These are phyloP conservation scores for Sugiyamaella castrensis DNA, from an alignment of 1,139 yeast species.

Conservation along the genomic window DNA sequence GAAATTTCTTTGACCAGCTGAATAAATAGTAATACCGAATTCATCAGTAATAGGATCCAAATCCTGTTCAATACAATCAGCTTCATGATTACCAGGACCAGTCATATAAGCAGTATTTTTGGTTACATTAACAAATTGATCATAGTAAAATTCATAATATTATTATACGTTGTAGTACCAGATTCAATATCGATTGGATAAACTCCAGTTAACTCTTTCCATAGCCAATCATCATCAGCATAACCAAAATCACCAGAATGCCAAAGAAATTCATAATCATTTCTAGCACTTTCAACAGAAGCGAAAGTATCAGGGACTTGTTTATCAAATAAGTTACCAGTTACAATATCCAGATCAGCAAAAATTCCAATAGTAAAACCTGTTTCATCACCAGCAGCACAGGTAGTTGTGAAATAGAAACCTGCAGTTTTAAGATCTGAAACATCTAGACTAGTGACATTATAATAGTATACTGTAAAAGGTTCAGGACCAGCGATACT, in stretches of 20 bases:
- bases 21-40: conserved; percentile 24
- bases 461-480: conserved; percentile 33
- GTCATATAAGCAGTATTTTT: conserved; percentile 29
- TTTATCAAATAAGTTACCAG: conserved; percentile 20
- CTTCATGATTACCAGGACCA: conserved; percentile 34
- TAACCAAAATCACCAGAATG: conserved; percentile 33
- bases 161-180: conserved; percentile 12
- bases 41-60: conserved; percentile 14
- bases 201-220: conserved; percentile 23
- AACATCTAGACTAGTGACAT: conserved; percentile 21
- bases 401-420: conserved; percentile 20
- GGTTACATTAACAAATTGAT: conserved; percentile 28
- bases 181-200: conserved; percentile 15
- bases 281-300: conserved; percentile 9
- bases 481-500: conserved; percentile 29
- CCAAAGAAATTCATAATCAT: conserved; percentile 26
- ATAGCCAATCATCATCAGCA: conserved; percentile 32
- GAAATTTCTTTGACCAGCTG: conserved; percentile 31
- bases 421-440: conserved; percentile 1
- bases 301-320: conserved; percentile 18
- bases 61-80: conserved; percentile 27
- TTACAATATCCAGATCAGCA: conserved; percentile 28
- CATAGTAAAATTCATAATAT: conserved; percentile 25
- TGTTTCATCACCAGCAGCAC: conserved; percentile 16
- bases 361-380: conserved; percentile 18